Evolutionary conservation across 768 basidiomycete genomes (phyloP).

Genomic region (Lactarius hatsudake): DNA sequence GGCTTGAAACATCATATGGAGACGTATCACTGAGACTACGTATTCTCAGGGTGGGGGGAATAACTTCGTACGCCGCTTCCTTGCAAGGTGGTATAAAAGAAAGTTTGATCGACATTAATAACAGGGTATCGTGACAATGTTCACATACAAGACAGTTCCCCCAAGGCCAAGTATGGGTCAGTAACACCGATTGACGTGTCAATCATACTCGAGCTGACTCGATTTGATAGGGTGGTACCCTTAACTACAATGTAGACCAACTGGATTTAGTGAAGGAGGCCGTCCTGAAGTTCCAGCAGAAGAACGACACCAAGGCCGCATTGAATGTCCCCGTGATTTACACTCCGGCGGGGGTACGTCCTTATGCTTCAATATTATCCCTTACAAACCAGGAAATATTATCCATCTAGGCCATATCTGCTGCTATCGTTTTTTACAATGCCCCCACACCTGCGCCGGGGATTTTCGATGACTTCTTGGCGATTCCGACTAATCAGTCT

Average conservation of each 20-base stretch:
- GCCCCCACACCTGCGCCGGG: background rate
- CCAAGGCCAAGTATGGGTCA: background rate
- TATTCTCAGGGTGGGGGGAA: conserved; percentile 16
- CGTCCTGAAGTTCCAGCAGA: conserved; percentile 6
- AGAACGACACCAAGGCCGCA: conserved; percentile 1
- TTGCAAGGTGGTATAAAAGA: no score
- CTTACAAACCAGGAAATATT: background rate
- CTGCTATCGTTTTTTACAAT: background rate
- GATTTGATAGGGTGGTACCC: background rate
- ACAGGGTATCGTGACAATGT: conserved; percentile 10
- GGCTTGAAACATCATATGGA: no score
- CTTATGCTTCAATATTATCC: background rate
- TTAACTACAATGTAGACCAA: background rate
- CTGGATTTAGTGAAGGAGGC: background rate
- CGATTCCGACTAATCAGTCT: background rate
- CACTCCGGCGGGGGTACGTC: background rate
- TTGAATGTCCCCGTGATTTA: background rate
- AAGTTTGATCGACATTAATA: background rate
- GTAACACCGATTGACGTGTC: background rate
- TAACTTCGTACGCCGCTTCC: conserved; percentile 17
- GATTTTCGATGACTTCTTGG: conserved; percentile 26
- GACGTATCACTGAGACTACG: background rate
- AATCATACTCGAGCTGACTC: background rate
- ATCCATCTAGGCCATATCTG: background rate
- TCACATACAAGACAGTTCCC: conserved; percentile 7